phyloP scores from a whole-genome alignment of 1,284 basidiomycete genomes.

The Heliocybe sulcata region DNA sequence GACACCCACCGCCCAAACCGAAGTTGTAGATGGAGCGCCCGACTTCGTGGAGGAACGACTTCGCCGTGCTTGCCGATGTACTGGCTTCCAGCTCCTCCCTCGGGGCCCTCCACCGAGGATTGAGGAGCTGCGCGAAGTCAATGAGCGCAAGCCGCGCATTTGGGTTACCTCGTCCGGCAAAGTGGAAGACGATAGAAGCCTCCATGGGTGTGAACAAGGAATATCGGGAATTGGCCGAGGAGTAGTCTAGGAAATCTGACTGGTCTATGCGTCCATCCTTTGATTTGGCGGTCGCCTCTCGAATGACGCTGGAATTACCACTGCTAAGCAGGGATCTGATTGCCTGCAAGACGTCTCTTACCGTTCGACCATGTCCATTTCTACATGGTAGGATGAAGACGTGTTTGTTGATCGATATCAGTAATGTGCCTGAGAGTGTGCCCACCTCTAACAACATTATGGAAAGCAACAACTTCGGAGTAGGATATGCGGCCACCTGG shows the following conservation, averaged over 20 bases:
- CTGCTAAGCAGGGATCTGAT: constrained; percentile 4
- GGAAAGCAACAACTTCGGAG: constrained; percentile 92
- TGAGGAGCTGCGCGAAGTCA: constrained; percentile 87
- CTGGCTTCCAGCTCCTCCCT: constrained; percentile 37
- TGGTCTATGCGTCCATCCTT: constrained; percentile 90
- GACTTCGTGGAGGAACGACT: constrained; percentile 42
- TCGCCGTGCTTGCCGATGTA: constrained; percentile 17
- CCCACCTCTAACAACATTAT: constrained; percentile 84
- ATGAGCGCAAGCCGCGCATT: constrained; percentile 68
- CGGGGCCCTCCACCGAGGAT: constrained; percentile 77
- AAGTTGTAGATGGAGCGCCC: constrained; percentile 81
- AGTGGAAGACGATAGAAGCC: constrained; percentile 92
- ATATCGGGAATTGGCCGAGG: constrained; percentile 76
- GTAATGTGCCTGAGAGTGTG: constrained; percentile 9
- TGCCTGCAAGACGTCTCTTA: constrained; percentile 20
- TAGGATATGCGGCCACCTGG: constrained; percentile 89
- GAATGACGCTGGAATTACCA: constrained; percentile 54
- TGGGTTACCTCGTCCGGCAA: constrained; percentile 74
- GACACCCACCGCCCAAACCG: constrained; percentile 70
- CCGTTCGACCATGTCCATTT: constrained; percentile 96
- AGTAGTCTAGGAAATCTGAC: constrained; percentile 73
- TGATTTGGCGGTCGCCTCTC: constrained; percentile 81
- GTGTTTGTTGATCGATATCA: constrained; percentile 9
- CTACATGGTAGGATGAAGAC: constrained; percentile 26
- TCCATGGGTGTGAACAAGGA: constrained; percentile 95